Percentiles rank a stretch among this genome's conserved stretches.
Conservation (phyloP, 805 yeast species). For the Ogataea thermomethanolica region DNA sequence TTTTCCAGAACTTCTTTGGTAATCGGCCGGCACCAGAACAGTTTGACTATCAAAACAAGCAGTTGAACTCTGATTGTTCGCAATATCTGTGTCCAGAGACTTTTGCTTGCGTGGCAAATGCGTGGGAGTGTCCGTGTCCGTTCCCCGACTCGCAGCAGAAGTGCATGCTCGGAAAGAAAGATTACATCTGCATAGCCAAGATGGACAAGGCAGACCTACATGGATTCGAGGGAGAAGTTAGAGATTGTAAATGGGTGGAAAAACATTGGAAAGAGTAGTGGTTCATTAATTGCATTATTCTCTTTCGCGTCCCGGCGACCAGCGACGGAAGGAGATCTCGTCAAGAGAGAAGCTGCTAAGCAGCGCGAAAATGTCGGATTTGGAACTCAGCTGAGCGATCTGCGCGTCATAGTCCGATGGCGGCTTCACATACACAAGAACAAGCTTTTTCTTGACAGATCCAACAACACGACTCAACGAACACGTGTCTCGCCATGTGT, state of each 20-base stretch:
- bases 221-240: slow-evolving; percentile 41
- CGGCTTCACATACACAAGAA: slow-evolving; percentile 55
- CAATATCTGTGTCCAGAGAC: slow-evolving; percentile 82
- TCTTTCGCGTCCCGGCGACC: slow-evolving; percentile 83
- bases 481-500: slow-evolving; percentile 57
- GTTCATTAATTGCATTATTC: slow-evolving; percentile 41
- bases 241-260: slow-evolving; percentile 85
- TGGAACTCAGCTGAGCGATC: background rate
- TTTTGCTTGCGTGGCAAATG: slow-evolving; percentile 63
- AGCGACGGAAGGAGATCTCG: slow-evolving; percentile 71
- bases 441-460: slow-evolving; percentile 77
- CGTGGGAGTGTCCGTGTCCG: slow-evolving; percentile 84
- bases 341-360: slow-evolving; percentile 32
- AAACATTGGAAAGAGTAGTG: slow-evolving; percentile 64
- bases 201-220: slow-evolving; percentile 43
- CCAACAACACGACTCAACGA: slow-evolving; percentile 77
- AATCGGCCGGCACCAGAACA: slow-evolving; percentile 31
- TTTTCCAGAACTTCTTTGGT: slow-evolving; percentile 27
- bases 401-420: background rate
- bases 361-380: background rate
- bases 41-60: slow-evolving; percentile 37
- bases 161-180: slow-evolving; percentile 60
- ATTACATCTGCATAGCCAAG: slow-evolving; percentile 78
- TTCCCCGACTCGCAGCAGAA: slow-evolving; percentile 81
- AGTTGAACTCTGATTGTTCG: slow-evolving; percentile 48